A percentile compares a stretch with the other conserved stretches of the same genome.
Conservation (phyloP, 176 grass and related monocot species). For the Miscanthus lutarioriparius region DNA sequence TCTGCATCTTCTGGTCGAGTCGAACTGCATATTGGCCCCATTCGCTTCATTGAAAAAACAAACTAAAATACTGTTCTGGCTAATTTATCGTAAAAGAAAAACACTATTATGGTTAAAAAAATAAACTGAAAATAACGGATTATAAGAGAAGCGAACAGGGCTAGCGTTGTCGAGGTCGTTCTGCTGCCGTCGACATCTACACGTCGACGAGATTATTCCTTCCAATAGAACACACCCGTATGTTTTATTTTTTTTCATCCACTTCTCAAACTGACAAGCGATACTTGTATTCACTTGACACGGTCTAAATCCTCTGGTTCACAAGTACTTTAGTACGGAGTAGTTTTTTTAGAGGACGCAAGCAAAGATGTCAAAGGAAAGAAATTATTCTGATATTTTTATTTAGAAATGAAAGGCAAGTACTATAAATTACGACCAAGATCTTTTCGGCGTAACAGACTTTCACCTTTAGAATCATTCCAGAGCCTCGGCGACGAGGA, state of each 20-base stretch:
- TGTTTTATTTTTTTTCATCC: neutral
- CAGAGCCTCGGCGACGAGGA: neutral
- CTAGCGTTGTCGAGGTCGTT: neutral
- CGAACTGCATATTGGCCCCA: no score
- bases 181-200: neutral
- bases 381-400: neutral
- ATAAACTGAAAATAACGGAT: no score
- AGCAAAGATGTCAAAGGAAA: neutral
- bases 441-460: neutral
- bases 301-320: neutral
- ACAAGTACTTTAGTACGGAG: neutral
- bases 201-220: neutral
- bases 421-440: neutral
- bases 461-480: neutral
- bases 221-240: neutral
- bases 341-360: neutral
- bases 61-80: no score
- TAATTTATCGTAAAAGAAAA: no score
- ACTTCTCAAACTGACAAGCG: neutral
- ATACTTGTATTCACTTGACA: neutral
- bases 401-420: neutral
- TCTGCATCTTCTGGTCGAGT: neutral
- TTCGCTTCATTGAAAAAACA: no score
- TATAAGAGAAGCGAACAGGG: no score
- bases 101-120: no score